Conservation (phyloP, 2,329 filamentous ascomycete genomes). For the Pseudogymnoascus sp. region DNA sequence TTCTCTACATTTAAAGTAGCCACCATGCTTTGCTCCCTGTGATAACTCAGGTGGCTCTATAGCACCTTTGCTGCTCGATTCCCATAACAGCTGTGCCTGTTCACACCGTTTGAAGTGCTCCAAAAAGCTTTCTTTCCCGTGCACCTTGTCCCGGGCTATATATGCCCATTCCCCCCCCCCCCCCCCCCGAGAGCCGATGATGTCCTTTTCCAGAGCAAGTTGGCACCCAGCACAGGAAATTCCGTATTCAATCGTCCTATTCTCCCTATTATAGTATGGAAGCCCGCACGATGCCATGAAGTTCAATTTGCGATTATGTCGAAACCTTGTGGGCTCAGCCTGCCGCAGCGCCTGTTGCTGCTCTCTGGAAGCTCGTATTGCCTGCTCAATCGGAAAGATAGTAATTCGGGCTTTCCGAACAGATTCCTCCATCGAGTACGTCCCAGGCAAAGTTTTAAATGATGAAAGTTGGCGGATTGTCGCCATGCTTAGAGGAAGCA, state of each 20-base stretch:
- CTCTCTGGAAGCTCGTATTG: too few species aligned
- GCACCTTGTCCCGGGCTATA: neutral
- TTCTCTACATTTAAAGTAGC: neutral
- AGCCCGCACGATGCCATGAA: neutral
- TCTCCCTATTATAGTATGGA: neutral
- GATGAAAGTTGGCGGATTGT: neutral
- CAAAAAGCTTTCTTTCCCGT: neutral
- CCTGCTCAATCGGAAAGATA: neutral
- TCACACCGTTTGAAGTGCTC: neutral
- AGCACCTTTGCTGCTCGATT: neutral
- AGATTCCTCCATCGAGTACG: neutral
- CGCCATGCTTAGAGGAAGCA: neutral
- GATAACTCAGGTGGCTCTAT: neutral
- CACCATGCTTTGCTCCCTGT: neutral
- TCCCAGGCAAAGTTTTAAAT: neutral
- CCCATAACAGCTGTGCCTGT: neutral
- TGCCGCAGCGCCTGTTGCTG: too few species aligned
- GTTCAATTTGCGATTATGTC: neutral
- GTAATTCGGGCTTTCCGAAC: neutral
- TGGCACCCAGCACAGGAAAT: neutral
- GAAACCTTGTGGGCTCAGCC: too few species aligned
- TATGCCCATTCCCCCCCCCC: too few species aligned
- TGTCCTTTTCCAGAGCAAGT: too few species aligned
- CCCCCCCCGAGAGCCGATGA: too few species aligned
- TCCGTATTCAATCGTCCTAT: neutral